phyloP scores from a whole-genome alignment of 306 rosid genomes.

The Citrullus amarus region DNA sequence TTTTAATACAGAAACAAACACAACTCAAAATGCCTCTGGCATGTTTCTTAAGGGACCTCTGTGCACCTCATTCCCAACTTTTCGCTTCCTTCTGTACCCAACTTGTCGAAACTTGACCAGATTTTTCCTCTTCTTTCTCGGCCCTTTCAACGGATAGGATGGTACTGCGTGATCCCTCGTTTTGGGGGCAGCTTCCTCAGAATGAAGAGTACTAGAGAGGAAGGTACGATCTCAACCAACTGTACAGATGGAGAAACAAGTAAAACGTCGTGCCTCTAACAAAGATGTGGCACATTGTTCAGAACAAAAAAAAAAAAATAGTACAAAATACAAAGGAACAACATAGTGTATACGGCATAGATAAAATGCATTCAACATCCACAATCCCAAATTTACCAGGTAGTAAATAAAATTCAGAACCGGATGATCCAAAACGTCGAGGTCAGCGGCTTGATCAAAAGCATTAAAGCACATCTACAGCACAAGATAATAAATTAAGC shows the following conservation, averaged over 20 bases:
- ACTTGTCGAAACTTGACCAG: neutral
- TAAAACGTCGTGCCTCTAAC: too few relatives aligned
- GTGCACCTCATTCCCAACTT: neutral
- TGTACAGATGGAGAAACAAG: neutral
- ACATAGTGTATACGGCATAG: neutral
- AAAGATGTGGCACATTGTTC: neutral
- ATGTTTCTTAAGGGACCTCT: neutral
- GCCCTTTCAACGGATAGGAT: constrained; percentile 37
- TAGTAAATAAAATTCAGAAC: constrained; percentile 74
- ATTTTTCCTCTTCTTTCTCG: neutral
- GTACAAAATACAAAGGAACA: neutral
- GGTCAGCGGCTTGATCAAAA: constrained; percentile 68
- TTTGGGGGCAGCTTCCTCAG: constrained; percentile 51
- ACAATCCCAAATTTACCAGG: constrained; percentile 14
- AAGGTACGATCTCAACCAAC: constrained; percentile 53
- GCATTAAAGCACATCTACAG: constrained; percentile 82
- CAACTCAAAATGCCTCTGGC: neutral
- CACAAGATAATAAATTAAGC: constrained; percentile 6
- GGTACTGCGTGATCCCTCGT: constrained; percentile 54
- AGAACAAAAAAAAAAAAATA: neutral
- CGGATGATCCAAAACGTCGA: constrained; percentile 91
- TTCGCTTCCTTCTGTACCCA: neutral
- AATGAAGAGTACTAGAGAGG: constrained; percentile 44
- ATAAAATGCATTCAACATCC: neutral
- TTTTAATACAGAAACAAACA: neutral